Percentiles rank a stretch among this genome's conserved stretches.
phyloP scores from a whole-genome alignment of 2,329 filamentous ascomycete species.

The Hyphodiscus sp. region DNA sequence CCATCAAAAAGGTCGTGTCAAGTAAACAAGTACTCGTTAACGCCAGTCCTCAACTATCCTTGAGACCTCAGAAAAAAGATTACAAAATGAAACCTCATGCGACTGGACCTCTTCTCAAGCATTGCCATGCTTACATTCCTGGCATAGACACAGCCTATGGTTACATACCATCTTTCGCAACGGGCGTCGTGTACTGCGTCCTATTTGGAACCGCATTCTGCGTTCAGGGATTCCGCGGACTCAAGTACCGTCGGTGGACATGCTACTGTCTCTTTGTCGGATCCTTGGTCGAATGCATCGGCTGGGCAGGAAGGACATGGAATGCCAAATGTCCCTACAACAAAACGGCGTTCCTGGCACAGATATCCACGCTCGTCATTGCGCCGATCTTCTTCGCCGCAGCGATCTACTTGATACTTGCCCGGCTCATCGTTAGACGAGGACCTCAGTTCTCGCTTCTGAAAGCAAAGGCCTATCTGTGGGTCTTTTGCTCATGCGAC shows the following conservation, averaged over 20 bases:
- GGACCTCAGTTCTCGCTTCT: conserved; percentile 44
- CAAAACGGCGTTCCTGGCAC: conserved; percentile 30
- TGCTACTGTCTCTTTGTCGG: background rate
- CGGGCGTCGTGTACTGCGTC: conserved; percentile 38
- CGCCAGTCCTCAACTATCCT: background rate
- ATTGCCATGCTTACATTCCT: background rate
- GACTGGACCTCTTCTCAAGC: background rate
- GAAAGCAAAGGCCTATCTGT: conserved; percentile 45
- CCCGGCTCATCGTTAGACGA: conserved; percentile 47
- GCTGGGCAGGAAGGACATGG: conserved; percentile 29
- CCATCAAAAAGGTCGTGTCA: too few species aligned
- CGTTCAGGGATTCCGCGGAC: background rate
- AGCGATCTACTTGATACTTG: conserved; percentile 56
- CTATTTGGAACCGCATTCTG: conserved; percentile 33
- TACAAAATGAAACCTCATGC: background rate
- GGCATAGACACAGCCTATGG: conserved; percentile 6
- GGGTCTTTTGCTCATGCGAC: conserved; percentile 53
- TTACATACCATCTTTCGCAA: conserved; percentile 15
- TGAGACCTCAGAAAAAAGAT: background rate
- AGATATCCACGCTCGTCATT: conserved; percentile 39
- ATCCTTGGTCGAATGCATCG: conserved; percentile 27
- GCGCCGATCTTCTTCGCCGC: conserved; percentile 46
- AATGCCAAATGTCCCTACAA: conserved; percentile 27
- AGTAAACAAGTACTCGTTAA: too few species aligned
- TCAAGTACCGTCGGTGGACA: background rate